Base-by-base conservation (phyloP, 2,329 filamentous ascomycete genomes). In the Arthroderma uncinatum region DNA sequence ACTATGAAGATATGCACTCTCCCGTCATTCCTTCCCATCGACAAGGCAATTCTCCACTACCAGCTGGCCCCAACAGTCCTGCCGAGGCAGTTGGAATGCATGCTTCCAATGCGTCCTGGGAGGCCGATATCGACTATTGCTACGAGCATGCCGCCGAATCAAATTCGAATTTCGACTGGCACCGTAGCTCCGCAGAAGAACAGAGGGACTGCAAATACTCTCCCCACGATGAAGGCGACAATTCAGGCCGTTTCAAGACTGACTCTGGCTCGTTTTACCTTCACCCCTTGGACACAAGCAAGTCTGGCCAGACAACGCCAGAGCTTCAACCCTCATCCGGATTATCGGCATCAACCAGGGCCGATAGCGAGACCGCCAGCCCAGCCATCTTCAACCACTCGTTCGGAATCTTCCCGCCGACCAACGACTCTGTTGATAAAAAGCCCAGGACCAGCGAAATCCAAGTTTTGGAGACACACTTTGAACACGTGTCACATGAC, bases 41-140 rank as follows among this genome's bases (percentile, higher is more conserved):
- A 48, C 23, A 19, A 30, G 10, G 21, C 25, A 25, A 48, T 16
- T n/a, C 23, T 5, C 3, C 23, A 28, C 25, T n/a, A 25, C 25
- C 44, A 14, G 21, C 23, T 10, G 44, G 23, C 4, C 44, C 44
- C 14, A 48, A 48, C 10, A 28, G 21, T n/a, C 44, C 44, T n/a
- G 25, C 25, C 23, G 44, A 25, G 28, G 16, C 39, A 19, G 39
- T 42, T 21, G 44, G 44, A 7, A 28, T 48, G 25, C 25, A 28
- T 28, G 25, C 12, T 8, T 28, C 44, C 12, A 48, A 48, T 21
- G 28, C n/a, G 48, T 78, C 77, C 1, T 84, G 81, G 81, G 81
- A 84, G 63, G 80, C 81, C 39, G 80, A 82, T 59, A 79, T 84
- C 57, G 81, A 83, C 61, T 83, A 79, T 63, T 82, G 79, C 63